Percentiles rank a stretch among this genome's conserved stretches.
These are phyloP conservation scores for Colletotrichum lentis DNA, from an alignment of 2,329 filamentous ascomycete genomes.

Conservation along the genomic window DNA sequence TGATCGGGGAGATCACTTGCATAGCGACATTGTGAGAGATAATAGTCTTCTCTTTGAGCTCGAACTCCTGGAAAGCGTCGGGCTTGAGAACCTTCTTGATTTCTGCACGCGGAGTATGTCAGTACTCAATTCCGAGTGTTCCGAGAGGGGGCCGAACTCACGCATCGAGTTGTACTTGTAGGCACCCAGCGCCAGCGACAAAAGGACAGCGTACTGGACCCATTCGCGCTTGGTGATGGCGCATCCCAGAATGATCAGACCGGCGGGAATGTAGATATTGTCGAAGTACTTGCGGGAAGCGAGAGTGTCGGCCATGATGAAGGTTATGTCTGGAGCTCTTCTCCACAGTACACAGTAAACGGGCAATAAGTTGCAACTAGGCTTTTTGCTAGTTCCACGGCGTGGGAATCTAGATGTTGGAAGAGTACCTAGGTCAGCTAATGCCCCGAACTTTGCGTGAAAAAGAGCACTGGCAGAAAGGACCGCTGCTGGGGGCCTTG, in stretches of 20 bases:
- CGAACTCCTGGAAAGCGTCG: slow-evolving; percentile 87
- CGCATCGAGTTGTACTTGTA: slow-evolving; percentile 77
- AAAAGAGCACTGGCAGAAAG: slow-evolving; percentile 18
- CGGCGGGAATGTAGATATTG: slow-evolving; percentile 85
- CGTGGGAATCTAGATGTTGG: slow-evolving; percentile 14
- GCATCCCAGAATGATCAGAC: slow-evolving; percentile 77
- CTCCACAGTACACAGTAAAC: slow-evolving; percentile 34
- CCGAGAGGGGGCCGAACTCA: slow-evolving; percentile 55
- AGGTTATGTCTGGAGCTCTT: slow-evolving; percentile 17
- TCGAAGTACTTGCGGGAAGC: slow-evolving; percentile 73
- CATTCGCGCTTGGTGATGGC: slow-evolving; percentile 82
- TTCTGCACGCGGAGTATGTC: slow-evolving; percentile 56
- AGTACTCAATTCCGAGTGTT: slow-evolving; percentile 29
- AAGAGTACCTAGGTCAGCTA: slow-evolving; percentile 5
- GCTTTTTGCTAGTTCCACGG: slow-evolving; percentile 10
- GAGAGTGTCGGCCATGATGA: slow-evolving; percentile 50
- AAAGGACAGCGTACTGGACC: slow-evolving; percentile 72
- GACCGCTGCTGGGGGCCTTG: slow-evolving; percentile 14
- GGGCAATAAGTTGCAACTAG: slow-evolving; percentile 4
- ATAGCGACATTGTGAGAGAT: slow-evolving; percentile 99
- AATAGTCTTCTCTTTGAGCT: slow-evolving; percentile 91
- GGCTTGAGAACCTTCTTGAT: slow-evolving; percentile 86
- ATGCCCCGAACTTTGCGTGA: not conserved
- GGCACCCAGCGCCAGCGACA: slow-evolving; percentile 72
- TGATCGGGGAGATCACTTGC: slow-evolving; percentile 56